A percentile compares a stretch with the other conserved stretches of the same genome.
phyloP scores from a whole-genome alignment of 441 rosid genomes.

The Jatropha podagrica region DNA sequence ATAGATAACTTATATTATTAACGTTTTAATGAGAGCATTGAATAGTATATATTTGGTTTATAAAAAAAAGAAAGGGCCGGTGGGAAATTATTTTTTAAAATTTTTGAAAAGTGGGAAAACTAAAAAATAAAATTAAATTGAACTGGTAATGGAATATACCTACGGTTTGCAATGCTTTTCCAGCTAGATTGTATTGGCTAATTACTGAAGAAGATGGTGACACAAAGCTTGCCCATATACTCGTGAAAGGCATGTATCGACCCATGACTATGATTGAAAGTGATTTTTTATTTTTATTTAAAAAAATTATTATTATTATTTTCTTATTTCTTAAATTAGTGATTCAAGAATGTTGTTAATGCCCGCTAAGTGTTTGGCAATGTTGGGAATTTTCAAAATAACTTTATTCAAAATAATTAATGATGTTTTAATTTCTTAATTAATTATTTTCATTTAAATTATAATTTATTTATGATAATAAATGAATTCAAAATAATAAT shows the following conservation, averaged over 20 bases:
- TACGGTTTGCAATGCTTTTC: neutral
- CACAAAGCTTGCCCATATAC: slow-evolving; percentile 6
- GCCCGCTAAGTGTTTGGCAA: neutral
- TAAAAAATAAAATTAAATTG: neutral
- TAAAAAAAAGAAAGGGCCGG: neutral
- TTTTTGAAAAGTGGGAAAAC: neutral
- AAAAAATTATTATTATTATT: neutral
- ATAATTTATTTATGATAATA: no score
- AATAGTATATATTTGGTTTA: neutral
- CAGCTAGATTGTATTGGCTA: neutral
- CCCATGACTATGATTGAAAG: neutral
- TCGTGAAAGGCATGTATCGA: neutral
- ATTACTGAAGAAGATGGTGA: neutral
- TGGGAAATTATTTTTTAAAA: neutral
- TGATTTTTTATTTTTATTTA: neutral
- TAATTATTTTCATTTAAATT: no score
- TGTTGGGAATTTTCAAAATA: neutral
- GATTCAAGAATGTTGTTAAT: neutral
- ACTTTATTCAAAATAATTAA: neutral
- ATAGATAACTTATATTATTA: no score
- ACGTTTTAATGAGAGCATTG: neutral
- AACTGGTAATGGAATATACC: neutral
- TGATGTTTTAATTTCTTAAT: no score
- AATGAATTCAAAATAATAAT: no score
- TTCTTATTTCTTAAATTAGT: neutral